Base-by-base conservation (phyloP, 371 early-diverging fungal species). In the Mortierella sp. region DNA sequence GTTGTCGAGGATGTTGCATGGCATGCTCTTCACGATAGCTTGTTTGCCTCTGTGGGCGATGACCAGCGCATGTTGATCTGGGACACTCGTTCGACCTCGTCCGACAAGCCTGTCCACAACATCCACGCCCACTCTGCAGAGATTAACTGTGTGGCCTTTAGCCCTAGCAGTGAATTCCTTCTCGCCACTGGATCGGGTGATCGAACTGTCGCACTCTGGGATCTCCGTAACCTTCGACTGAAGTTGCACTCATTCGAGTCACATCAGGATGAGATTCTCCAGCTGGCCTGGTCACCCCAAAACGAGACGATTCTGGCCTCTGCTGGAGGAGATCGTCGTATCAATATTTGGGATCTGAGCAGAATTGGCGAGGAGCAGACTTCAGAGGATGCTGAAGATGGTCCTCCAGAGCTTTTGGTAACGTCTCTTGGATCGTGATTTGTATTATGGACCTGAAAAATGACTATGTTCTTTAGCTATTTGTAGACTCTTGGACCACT, bases 1-100 rank as follows among this genome's bases (percentile, higher is more conserved):
- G 91, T 95, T 68, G 99, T 99, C 19, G 98, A 97, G 91, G 99
- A 99, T 83, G 93, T 98, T 48, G 93, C 94, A 28, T 99, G 98
- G 97, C 91, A 95, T 83, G 83, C 88, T 62, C 85, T 86, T 66
- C 86, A 93, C 80, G 90, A 91, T 26, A 83, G 88, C 64, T 71
- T 97, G 44, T 98, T 99, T 86, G 97, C 94, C 4, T 97, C 97
- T 30, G 99, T 99, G 44, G 98, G 96, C 37, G 98, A 98, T 83
- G 99, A 99, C 83, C 94, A 88, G 67, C 91, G 91, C 69, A 84
- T 98, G 53, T 83, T 97, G 71, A 89, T 99, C 44, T 95, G 95
- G 91, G 91, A 91, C 71, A 82, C 82, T 19, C 89, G 90, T 60
- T 70, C 83, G n/a, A 82, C 77, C 19, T 68, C 80, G 1, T 79